Conservation (phyloP, 2,329 filamentous ascomycete genomes). For the Cryoendolithus antarcticus region DNA sequence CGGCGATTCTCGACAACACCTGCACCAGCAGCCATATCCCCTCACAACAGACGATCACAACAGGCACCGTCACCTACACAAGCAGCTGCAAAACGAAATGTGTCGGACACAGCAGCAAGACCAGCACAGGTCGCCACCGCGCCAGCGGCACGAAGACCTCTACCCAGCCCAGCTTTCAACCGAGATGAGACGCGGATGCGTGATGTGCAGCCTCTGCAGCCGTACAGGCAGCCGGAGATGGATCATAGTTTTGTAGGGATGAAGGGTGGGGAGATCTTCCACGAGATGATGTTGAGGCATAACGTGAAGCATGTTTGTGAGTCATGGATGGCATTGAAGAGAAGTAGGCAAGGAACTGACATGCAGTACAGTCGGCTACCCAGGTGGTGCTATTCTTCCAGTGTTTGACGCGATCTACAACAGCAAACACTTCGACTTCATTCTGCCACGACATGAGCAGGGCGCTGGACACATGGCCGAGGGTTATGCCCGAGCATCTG, state of each 20-base stretch:
- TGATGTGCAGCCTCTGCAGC: conserved; percentile 34
- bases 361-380: conserved; percentile 48
- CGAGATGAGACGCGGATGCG: conserved; percentile 25
- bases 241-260: conserved; percentile 70
- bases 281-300: conserved; percentile 96
- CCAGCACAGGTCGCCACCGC: conserved; percentile 32
- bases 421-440: conserved; percentile 90
- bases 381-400: conserved; percentile 89
- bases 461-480: conserved; percentile 98
- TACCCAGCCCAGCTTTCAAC: conserved; percentile 39
- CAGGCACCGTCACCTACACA: conserved; percentile 11
- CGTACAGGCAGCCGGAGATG: conserved; percentile 37
- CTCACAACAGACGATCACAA: conserved; percentile 23
- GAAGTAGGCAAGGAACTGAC: conserved; percentile 5
- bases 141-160: conserved; percentile 25
- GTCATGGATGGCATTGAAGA: conserved; percentile 29
- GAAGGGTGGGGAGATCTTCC: conserved; percentile 92
- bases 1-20: conserved; percentile 33
- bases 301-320: conserved; percentile 87
- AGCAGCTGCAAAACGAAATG: conserved; percentile 17
- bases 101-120: conserved; percentile 30
- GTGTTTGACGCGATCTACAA: conserved; percentile 99
- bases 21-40: conserved; percentile 30
- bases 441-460: conserved; percentile 92
- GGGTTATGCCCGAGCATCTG: conserved; percentile 86